phyloP scores from a whole-genome alignment of 306 rosid species.

The Vigna unguiculata region DNA sequence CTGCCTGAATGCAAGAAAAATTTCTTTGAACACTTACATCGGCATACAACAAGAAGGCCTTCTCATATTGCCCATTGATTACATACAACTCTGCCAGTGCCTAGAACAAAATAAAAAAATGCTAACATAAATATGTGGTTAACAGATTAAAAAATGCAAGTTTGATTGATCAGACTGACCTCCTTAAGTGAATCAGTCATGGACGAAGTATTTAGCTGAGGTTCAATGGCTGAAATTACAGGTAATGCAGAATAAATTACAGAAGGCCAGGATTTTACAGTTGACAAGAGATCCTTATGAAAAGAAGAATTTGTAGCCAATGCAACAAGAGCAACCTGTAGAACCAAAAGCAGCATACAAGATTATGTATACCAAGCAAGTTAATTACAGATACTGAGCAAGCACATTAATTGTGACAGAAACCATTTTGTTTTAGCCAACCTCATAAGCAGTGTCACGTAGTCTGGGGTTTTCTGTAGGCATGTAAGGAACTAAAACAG shows the following conservation, averaged over 20 bases:
- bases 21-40: constrained; percentile 74
- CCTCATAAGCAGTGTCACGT: constrained; percentile 98
- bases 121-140: constrained; percentile 28
- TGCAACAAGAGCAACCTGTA: constrained; percentile 96
- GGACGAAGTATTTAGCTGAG: constrained; percentile 85
- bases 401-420: constrained; percentile 20
- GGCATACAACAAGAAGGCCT: constrained; percentile 89
- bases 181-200: constrained; percentile 89
- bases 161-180: constrained; percentile 53
- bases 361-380: constrained; percentile 18
- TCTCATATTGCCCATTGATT: constrained; percentile 82
- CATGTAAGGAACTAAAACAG: constrained; percentile 88
- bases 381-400: constrained; percentile 12
- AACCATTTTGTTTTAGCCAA: constrained; percentile 50
- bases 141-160: constrained; percentile 30
- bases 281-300: constrained; percentile 79
- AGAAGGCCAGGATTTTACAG: constrained; percentile 88
- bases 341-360: constrained; percentile 44
- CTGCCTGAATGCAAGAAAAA: constrained; percentile 34
- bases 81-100: constrained; percentile 91
- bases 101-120: constrained; percentile 55
- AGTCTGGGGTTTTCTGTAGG: constrained; percentile 88
- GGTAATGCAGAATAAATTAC: constrained; percentile 82
- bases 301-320: constrained; percentile 85
- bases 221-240: constrained; percentile 94